Evolutionary conservation across 2,329 filamentous ascomycete species (phyloP).

Genomic region (Cordyceps tenuipes): DNA sequence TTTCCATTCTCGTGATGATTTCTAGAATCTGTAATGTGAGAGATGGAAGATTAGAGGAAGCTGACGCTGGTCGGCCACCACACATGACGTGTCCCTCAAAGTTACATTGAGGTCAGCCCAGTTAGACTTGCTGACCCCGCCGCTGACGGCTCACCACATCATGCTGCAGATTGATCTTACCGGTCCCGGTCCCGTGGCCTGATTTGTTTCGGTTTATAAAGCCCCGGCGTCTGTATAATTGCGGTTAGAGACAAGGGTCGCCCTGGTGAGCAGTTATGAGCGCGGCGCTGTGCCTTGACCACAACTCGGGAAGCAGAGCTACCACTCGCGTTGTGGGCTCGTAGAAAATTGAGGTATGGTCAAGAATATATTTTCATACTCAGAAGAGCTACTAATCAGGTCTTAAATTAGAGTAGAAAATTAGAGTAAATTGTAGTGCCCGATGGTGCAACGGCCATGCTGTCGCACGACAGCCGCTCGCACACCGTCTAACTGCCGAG

Average conservation of each 20-base stretch:
- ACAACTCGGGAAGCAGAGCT: background rate
- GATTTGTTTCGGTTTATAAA: background rate
- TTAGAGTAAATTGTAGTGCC: background rate
- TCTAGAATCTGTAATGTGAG: background rate
- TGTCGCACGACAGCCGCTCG: background rate
- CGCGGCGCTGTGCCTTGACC: background rate
- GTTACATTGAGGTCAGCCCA: background rate
- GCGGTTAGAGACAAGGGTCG: too few species aligned
- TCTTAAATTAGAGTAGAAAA: background rate
- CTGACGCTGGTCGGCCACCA: background rate
- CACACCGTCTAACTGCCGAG: background rate
- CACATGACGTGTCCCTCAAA: background rate
- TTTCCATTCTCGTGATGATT: slow-evolving; percentile 17
- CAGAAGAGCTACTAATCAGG: background rate
- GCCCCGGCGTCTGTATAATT: too few species aligned
- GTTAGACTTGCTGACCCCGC: background rate
- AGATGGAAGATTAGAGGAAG: background rate
- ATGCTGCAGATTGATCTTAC: background rate
- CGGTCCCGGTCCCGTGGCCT: background rate
- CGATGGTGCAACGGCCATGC: background rate
- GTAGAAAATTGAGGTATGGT: background rate
- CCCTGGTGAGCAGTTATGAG: too few species aligned
- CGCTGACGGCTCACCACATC: background rate
- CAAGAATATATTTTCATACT: background rate
- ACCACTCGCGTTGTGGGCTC: background rate